A percentile compares a stretch with the other conserved stretches of the same genome.
These are phyloP conservation scores for Chrysanthemum makinoi DNA, from an alignment of 129 eudicot species.

Conservation along the genomic window DNA sequence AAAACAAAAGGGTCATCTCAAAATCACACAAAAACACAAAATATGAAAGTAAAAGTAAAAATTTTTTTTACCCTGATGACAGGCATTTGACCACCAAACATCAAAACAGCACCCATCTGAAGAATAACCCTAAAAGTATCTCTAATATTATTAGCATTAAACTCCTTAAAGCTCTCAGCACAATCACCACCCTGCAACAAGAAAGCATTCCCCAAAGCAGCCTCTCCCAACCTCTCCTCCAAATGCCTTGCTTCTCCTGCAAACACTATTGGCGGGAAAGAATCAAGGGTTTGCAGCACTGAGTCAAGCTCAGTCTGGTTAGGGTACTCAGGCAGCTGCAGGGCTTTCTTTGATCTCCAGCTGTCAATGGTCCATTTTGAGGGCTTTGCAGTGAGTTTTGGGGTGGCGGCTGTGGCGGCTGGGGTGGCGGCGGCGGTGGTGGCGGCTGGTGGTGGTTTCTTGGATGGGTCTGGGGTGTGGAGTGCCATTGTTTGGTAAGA, in stretches of 20 bases:
- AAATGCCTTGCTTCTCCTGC: slow-evolving; percentile 64
- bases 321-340: slow-evolving; percentile 66
- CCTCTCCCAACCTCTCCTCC: slow-evolving; percentile 69
- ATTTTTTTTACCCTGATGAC: slow-evolving; percentile 41
- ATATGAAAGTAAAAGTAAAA: too few species aligned
- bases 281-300: slow-evolving; percentile 51
- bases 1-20: too few species aligned
- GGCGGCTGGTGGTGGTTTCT: background rate
- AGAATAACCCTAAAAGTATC: slow-evolving; percentile 59
- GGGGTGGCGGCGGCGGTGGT: slow-evolving; percentile 19
- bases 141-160: slow-evolving; percentile 59
- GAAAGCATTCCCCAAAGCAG: slow-evolving; percentile 59
- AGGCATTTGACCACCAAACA: slow-evolving; percentile 73
- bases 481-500: slow-evolving; percentile 24
- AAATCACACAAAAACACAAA: too few species aligned
- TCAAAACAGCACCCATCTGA: slow-evolving; percentile 67
- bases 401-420: slow-evolving; percentile 7
- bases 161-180: slow-evolving; percentile 72
- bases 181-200: slow-evolving; percentile 66
- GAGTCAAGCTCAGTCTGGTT: slow-evolving; percentile 40
- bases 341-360: slow-evolving; percentile 57
- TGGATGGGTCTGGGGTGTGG: slow-evolving; percentile 55
- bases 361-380: slow-evolving; percentile 46
- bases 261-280: slow-evolving; percentile 62
- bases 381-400: background rate